phyloP scores from a whole-genome alignment of 768 basidiomycete species.

The Floccularia luteovirens region DNA sequence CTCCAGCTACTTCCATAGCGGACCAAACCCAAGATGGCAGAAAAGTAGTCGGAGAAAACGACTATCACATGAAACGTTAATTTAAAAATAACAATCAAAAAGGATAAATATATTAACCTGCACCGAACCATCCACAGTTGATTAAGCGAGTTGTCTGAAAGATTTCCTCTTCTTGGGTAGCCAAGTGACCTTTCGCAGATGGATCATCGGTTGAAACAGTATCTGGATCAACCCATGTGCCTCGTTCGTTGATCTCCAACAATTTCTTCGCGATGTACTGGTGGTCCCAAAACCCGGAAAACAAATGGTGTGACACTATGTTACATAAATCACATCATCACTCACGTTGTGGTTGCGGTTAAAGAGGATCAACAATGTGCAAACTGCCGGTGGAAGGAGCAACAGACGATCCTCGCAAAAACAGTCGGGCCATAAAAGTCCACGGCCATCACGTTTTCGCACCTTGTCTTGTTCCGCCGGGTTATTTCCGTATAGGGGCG shows the following conservation, averaged over 20 bases:
- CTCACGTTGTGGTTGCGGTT: constrained; percentile 84
- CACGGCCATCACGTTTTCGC: constrained; percentile 53
- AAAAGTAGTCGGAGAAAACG: constrained; percentile 83
- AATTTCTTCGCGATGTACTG: constrained; percentile 78
- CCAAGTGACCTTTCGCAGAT: constrained; percentile 22
- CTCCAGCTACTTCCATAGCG: constrained; percentile 73
- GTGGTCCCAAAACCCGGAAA: neutral
- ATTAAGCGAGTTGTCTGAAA: constrained; percentile 77
- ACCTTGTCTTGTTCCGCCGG: constrained; percentile 52
- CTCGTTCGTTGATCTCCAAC: constrained; percentile 75
- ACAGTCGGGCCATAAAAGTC: constrained; percentile 57
- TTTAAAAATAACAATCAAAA: constrained; percentile 3
- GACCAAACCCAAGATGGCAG: constrained; percentile 71
- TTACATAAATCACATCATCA: constrained; percentile 5
- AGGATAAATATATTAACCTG: constrained; percentile 21
- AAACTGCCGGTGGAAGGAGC: constrained; percentile 71
- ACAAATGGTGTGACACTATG: neutral
- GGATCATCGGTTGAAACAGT: constrained; percentile 30
- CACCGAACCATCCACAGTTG: constrained; percentile 77
- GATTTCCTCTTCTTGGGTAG: constrained; percentile 66
- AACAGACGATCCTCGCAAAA: constrained; percentile 78
- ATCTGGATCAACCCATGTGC: constrained; percentile 49
- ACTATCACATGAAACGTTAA: constrained; percentile 17
- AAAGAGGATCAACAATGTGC: constrained; percentile 77
- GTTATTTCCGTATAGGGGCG: constrained; percentile 75